A percentile compares a stretch with the other conserved stretches of the same genome.
These are phyloP conservation scores for Suillus americanus DNA, from an alignment of 768 basidiomycete genomes.

Conservation along the genomic window DNA sequence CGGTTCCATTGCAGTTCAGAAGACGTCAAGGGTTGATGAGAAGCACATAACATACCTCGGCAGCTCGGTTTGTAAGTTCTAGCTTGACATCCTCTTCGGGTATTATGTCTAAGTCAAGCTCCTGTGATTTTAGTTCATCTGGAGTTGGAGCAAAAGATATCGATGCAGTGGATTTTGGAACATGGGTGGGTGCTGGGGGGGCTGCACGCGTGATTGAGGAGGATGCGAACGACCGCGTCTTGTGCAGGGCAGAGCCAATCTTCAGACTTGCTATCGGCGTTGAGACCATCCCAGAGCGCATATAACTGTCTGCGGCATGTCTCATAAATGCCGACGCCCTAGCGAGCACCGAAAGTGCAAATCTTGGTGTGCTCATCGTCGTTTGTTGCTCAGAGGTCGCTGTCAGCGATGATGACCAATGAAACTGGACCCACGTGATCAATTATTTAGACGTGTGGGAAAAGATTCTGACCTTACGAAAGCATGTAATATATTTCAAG, in stretches of 20 bases:
- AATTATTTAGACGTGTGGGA: too few relatives aligned
- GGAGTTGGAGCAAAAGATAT: conserved; percentile 39
- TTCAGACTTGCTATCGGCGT: not conserved
- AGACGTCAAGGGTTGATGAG: not conserved
- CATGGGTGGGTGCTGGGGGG: not conserved
- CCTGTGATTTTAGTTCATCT: conserved; percentile 56
- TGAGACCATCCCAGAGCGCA: not conserved
- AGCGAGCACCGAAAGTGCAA: not conserved
- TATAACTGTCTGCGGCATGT: not conserved
- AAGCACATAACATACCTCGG: conserved; percentile 50
- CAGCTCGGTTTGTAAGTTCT: conserved; percentile 70
- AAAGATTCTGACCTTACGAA: too few relatives aligned
- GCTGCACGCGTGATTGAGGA: not conserved
- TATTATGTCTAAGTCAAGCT: conserved; percentile 62
- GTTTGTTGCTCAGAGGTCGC: not conserved
- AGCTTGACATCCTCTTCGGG: conserved; percentile 53
- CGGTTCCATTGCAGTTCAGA: conserved; percentile 9
- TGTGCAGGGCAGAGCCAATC: not conserved
- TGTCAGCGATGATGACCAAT: not conserved
- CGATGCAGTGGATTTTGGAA: not conserved
- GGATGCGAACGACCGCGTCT: not conserved
- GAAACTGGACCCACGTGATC: not conserved
- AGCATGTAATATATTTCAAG: too few relatives aligned
- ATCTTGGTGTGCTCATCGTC: conserved; percentile 2
- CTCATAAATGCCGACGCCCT: not conserved